Percentiles rank a stretch among this genome's conserved stretches.
Evolutionary conservation across 1,284 basidiomycete species (phyloP).

Genomic region (Sporisorium graminicola): DNA sequence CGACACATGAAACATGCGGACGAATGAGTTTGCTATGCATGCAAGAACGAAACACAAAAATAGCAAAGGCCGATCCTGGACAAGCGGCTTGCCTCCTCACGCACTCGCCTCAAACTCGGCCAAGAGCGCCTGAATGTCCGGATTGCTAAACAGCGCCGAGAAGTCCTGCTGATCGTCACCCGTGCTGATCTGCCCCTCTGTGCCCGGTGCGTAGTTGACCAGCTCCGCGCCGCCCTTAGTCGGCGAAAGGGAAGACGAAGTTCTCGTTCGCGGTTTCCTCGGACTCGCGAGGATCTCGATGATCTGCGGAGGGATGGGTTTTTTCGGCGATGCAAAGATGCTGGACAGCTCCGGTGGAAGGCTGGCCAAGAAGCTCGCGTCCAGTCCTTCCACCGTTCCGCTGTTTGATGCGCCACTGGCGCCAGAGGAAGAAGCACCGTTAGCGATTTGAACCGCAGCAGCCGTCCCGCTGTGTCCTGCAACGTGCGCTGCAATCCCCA

Average conservation of each 20-base stretch:
- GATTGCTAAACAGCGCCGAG: conserved; percentile 37
- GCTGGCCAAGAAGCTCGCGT: conserved; percentile 22
- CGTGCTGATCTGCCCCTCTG: not conserved
- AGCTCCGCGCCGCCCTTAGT: conserved; percentile 7
- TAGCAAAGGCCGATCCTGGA: no score
- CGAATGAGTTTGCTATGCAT: not conserved
- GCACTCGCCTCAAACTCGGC: conserved; percentile 30
- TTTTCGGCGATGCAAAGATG: conserved; percentile 36
- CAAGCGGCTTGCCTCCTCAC: not conserved
- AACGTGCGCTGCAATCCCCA: conserved; percentile 61
- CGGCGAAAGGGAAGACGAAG: not conserved
- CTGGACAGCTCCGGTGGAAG: conserved; percentile 31
- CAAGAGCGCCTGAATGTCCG: conserved; percentile 46
- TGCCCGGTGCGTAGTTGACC: conserved; percentile 3
- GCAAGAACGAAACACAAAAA: not conserved
- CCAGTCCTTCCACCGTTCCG: conserved; percentile 1
- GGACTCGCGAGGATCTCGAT: conserved; percentile 38
- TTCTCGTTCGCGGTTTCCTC: not conserved
- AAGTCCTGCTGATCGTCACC: conserved; percentile 19
- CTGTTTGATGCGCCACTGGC: not conserved
- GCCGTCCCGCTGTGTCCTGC: conserved; percentile 5
- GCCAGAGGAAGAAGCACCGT: not conserved
- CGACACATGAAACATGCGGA: not conserved
- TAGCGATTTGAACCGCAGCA: conserved; percentile 22
- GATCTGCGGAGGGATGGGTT: conserved; percentile 30